Evolutionary conservation across 768 basidiomycete genomes (phyloP).

Genomic region (Collybia nuda): DNA sequence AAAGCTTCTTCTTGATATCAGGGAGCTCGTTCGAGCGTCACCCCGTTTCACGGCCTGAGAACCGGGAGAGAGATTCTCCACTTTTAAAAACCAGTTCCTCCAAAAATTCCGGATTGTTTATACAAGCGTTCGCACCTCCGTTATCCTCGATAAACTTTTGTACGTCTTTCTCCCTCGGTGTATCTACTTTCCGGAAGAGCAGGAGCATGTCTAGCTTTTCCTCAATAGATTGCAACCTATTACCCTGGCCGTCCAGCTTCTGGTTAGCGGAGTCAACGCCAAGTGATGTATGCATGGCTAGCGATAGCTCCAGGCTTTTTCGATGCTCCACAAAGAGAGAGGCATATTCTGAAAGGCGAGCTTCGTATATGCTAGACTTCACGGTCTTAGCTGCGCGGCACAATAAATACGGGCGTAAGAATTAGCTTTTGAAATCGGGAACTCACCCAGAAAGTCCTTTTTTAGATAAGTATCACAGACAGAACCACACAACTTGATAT

Average conservation of each 20-base stretch:
- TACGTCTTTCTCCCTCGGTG: constrained; percentile 38
- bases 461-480: constrained; percentile 47
- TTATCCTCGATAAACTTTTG: constrained; percentile 35
- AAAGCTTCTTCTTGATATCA: constrained; percentile 25
- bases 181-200: constrained; percentile 37
- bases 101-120: constrained; percentile 31
- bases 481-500: constrained; percentile 43
- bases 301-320: constrained; percentile 30
- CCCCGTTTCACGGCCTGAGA: constrained; percentile 22
- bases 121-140: constrained; percentile 35
- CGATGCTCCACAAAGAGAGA: constrained; percentile 32
- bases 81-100: constrained; percentile 28
- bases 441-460: constrained; percentile 38
- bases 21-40: constrained; percentile 26
- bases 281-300: constrained; percentile 36
- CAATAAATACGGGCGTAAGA: background rate
- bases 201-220: constrained; percentile 31
- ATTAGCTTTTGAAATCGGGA: background rate
- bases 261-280: constrained; percentile 33
- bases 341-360: constrained; percentile 30
- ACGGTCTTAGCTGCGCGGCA: constrained; percentile 30
- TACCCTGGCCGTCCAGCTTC: constrained; percentile 22
- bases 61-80: constrained; percentile 26
- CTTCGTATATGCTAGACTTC: constrained; percentile 36
- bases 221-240: constrained; percentile 20